Evolutionary conservation across 148 eudicot genomes (phyloP).

Genomic region (Chenopodium suecicum): DNA sequence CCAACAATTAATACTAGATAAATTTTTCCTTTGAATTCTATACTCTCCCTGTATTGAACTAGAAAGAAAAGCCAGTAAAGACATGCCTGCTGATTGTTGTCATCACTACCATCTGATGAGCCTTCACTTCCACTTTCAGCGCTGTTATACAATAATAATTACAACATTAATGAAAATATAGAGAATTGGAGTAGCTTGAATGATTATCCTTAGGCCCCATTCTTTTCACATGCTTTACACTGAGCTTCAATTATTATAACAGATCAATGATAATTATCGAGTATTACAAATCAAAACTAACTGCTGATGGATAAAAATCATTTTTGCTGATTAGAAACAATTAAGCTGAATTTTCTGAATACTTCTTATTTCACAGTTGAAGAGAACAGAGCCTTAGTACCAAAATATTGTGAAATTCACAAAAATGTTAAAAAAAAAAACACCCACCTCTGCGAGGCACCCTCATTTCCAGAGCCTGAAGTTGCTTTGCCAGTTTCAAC

Average conservation of each 20-base stretch:
- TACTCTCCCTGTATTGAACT: not conserved
- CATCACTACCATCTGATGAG: slow-evolving; percentile 87
- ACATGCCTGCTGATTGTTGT: slow-evolving; percentile 68
- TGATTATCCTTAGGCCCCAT: not conserved
- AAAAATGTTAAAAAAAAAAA: not conserved
- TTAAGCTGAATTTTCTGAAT: not conserved
- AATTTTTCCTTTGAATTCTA: not conserved
- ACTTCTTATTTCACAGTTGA: too few species aligned
- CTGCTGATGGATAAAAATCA: too few species aligned
- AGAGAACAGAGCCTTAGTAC: not conserved
- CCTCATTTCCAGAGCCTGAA: slow-evolving; percentile 94
- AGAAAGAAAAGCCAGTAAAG: not conserved
- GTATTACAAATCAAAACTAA: too few species aligned
- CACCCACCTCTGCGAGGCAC: slow-evolving; percentile 74
- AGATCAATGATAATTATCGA: too few species aligned
- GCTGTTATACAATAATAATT: slow-evolving; percentile 38
- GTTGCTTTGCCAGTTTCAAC: slow-evolving; percentile 64
- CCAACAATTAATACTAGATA: not conserved
- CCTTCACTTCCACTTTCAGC: slow-evolving; percentile 92
- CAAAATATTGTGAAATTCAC: not conserved
- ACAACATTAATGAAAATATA: slow-evolving; percentile 7
- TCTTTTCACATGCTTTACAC: not conserved
- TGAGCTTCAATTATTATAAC: not conserved
- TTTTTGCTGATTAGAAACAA: too few species aligned
- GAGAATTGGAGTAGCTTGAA: not conserved